Evolutionary conservation across 2,329 filamentous ascomycete species (phyloP).

Genomic region (Aaosphaeria pasadenensis): DNA sequence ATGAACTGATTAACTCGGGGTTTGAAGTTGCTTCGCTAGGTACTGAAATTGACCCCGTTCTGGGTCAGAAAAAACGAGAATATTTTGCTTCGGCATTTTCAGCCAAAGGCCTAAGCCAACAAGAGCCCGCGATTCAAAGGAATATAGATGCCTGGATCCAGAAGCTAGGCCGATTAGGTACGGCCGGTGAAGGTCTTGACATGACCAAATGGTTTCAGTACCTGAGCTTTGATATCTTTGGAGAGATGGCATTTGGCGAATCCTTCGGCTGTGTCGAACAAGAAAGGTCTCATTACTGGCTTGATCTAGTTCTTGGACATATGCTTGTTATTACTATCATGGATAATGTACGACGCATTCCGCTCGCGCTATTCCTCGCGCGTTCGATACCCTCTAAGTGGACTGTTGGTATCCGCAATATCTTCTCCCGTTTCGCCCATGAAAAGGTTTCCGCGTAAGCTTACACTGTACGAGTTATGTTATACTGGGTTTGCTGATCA

Average conservation of each 20-base stretch:
- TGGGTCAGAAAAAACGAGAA: slow-evolving; percentile 19
- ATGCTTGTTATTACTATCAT: not conserved
- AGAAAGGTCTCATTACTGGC: not conserved
- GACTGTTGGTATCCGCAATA: not conserved
- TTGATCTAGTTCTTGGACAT: not conserved
- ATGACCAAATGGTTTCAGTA: not conserved
- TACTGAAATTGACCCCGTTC: slow-evolving; percentile 17
- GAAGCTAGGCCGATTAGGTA: slow-evolving; percentile 4
- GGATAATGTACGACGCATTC: not conserved
- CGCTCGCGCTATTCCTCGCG: not conserved
- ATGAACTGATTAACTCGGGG: slow-evolving; percentile 1
- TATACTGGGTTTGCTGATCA: not conserved
- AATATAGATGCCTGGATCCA: slow-evolving; percentile 35
- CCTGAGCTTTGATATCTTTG: slow-evolving; percentile 5
- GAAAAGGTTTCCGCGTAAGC: not conserved
- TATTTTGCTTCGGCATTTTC: slow-evolving; percentile 40
- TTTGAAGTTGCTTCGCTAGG: slow-evolving; percentile 9
- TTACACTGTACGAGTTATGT: not conserved
- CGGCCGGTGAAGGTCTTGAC: not conserved
- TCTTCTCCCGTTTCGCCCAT: not conserved
- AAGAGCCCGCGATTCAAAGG: slow-evolving; percentile 32
- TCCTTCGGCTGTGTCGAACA: slow-evolving; percentile 1
- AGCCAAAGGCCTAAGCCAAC: slow-evolving; percentile 37
- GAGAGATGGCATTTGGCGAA: slow-evolving; percentile 15
- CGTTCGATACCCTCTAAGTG: not conserved